phyloP scores from a whole-genome alignment of 768 basidiomycete species.

The Clitopilus hobsonii region DNA sequence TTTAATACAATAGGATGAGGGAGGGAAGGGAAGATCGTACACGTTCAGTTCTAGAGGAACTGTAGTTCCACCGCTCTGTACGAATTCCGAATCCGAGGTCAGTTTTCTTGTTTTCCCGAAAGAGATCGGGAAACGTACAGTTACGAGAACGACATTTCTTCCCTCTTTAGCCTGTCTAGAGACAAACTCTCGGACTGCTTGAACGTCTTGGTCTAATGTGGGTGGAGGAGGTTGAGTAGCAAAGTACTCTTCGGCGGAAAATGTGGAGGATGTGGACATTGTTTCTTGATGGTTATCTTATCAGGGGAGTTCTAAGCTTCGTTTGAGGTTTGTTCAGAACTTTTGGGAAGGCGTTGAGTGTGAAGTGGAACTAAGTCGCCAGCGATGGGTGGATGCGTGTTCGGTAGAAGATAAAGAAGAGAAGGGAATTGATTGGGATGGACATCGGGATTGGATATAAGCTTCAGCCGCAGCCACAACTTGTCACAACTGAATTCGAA shows the following conservation, averaged over 20 bases:
- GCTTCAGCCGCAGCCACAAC: no score
- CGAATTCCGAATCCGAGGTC: conserved; percentile 6
- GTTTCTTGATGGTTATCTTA: neutral
- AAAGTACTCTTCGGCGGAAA: conserved; percentile 90
- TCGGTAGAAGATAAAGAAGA: no score
- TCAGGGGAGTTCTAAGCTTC: neutral
- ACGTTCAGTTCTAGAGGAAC: conserved; percentile 98
- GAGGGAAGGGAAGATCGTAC: no score
- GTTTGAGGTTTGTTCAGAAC: no score
- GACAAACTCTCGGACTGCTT: conserved; percentile 64
- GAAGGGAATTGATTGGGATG: no score
- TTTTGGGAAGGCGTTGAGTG: no score
- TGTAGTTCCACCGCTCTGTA: conserved; percentile 94
- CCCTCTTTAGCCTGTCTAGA: conserved; percentile 56
- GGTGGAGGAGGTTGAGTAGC: conserved; percentile 79
- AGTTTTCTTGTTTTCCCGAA: conserved; percentile 4
- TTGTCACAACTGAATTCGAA: no score
- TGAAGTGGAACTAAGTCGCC: no score
- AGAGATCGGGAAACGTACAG: conserved; percentile 49
- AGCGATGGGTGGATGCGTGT: no score
- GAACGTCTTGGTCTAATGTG: conserved; percentile 64
- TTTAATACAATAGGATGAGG: no score
- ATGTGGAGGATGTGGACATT: conserved; percentile 27
- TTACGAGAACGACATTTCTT: conserved; percentile 87
- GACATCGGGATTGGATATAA: no score